phyloP scores from a whole-genome alignment of 2,329 filamentous ascomycete species.

The Annulohypoxylon truncatum region DNA sequence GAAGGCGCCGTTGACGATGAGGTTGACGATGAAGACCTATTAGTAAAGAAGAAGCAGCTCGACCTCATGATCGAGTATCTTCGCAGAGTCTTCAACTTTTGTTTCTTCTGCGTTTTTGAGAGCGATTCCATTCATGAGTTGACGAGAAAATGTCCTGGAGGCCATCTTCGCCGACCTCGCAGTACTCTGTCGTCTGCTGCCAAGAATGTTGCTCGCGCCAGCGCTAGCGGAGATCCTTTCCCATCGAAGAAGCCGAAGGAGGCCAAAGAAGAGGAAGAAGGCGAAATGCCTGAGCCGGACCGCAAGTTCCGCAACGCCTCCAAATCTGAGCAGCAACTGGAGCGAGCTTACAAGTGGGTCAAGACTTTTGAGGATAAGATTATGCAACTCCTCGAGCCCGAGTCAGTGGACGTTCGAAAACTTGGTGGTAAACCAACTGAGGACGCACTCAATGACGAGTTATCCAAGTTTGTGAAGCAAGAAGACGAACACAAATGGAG shows the following conservation, averaged over 20 bases:
- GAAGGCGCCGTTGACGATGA: slow-evolving; percentile 85
- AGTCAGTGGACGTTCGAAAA: slow-evolving; percentile 87
- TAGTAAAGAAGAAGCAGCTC: slow-evolving; percentile 95
- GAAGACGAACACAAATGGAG: slow-evolving; percentile 97
- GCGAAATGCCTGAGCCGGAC: slow-evolving; percentile 72
- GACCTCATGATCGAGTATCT: slow-evolving; percentile 97
- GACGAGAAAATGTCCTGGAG: slow-evolving; percentile 93
- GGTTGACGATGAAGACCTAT: slow-evolving; percentile 86
- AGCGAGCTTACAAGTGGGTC: slow-evolving; percentile 98
- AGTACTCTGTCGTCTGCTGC: slow-evolving; percentile 85
- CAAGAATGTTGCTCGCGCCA: slow-evolving; percentile 86
- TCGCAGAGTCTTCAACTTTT: slow-evolving; percentile 97
- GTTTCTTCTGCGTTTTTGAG: slow-evolving; percentile 99
- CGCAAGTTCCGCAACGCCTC: slow-evolving; percentile 78
- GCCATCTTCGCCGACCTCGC: slow-evolving; percentile 92
- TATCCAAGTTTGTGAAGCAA: slow-evolving; percentile 90
- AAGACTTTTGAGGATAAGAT: slow-evolving; percentile 98
- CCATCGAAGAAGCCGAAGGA: slow-evolving; percentile 82
- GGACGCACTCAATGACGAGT: slow-evolving; percentile 87
- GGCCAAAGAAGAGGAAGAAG: slow-evolving; percentile 70
- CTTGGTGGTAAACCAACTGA: slow-evolving; percentile 89
- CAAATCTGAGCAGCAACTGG: slow-evolving; percentile 90
- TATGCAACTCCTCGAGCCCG: slow-evolving; percentile 89
- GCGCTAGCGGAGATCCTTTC: slow-evolving; percentile 83
- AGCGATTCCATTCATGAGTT: slow-evolving; percentile 97